Conservation (phyloP, 2,329 filamentous ascomycete species). For the Elsinoe fawcettii region DNA sequence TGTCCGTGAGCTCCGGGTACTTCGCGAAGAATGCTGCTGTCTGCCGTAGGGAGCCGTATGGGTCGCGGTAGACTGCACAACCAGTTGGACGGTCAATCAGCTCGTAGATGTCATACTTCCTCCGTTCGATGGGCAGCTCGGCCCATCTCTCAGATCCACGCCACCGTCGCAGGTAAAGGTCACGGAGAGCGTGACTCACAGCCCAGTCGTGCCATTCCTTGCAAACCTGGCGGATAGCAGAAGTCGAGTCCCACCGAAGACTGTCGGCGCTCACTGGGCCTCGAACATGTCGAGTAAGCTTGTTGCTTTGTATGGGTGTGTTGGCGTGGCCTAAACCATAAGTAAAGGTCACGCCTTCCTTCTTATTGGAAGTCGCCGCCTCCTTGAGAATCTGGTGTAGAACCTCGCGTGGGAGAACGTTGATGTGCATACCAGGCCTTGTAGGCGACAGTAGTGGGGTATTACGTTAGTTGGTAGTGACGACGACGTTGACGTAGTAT, state of each 20-base stretch:
- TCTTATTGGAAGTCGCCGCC: constrained; percentile 41
- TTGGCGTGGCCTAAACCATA: constrained; percentile 46
- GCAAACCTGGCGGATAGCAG: constrained; percentile 43
- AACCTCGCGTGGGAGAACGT: constrained; percentile 46
- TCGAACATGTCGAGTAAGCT: constrained; percentile 44
- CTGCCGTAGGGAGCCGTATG: constrained; percentile 42
- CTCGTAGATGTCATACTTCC: constrained; percentile 40
- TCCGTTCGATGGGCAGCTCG: constrained; percentile 38
- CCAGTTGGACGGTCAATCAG: constrained; percentile 40
- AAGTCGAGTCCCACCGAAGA: constrained; percentile 45
- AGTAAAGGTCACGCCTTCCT: constrained; percentile 42
- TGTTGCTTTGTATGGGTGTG: constrained; percentile 38
- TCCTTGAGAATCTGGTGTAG: constrained; percentile 44
- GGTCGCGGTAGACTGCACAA: constrained; percentile 46
- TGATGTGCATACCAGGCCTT: constrained; percentile 31
- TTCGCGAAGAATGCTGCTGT: constrained; percentile 41
- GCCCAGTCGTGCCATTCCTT: constrained; percentile 48
- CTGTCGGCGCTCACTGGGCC: constrained; percentile 45
- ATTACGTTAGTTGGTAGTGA: not conserved
- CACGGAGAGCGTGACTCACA: constrained; percentile 43
- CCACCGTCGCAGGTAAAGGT: constrained; percentile 46
- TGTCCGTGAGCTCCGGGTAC: constrained; percentile 39
- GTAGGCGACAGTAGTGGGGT: not conserved
- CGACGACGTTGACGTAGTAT: not conserved
- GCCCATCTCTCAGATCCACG: constrained; percentile 47